Base-by-base conservation (phyloP, 108 stramenopile genomes). In the Cyclotella sp. region DNA sequence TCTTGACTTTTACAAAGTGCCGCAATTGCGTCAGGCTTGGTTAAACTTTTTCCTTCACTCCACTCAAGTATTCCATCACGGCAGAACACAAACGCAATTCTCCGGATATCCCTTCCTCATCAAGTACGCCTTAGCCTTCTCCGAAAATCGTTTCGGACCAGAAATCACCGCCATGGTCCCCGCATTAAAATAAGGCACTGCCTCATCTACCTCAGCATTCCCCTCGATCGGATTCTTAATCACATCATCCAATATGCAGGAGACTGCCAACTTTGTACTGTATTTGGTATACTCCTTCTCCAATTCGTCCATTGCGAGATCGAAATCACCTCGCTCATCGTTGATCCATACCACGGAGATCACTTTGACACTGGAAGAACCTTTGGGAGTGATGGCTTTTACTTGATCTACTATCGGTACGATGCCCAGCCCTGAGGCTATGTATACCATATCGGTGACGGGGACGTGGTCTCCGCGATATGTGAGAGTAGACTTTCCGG, bases 131-230 rank as follows among this genome's bases (percentile, higher is more conserved):
- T 68, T 80, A 15, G 81, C 88, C 76, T 88, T 85, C 72, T 81
- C 76, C 18, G 78, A 76, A 65, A 91, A 84, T 61, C 73, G 63
- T 61, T 73, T 77, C 39, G 91, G 91, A 30, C 91, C 91, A 8
- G 78, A 63, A 26, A 91, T 63, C 19, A 91, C 88, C 49, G 88
- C 91, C 91, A 92, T 92, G 6, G 89, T 89, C n/a, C 91, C 91
- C 12, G 85, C 82, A 60, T 59, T 74, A 68, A 88, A 92, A 52
- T 87, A 88, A 4, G 91, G 91, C 47, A 90, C 82, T 9, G 85
- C 77, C 27, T 81, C 77, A 22, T 75, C 82, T 14, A 92, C 67
- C 55, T 89, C 87, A 42, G 46, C 57, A 73, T 88, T 89, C 49
- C 79, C 84, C 42, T 75, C 80, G 70, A 92, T 52, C 40, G 81